These are phyloP conservation scores for Hordeum marinum DNA, from an alignment of 176 grass and related monocot species.

Conservation along the genomic window DNA sequence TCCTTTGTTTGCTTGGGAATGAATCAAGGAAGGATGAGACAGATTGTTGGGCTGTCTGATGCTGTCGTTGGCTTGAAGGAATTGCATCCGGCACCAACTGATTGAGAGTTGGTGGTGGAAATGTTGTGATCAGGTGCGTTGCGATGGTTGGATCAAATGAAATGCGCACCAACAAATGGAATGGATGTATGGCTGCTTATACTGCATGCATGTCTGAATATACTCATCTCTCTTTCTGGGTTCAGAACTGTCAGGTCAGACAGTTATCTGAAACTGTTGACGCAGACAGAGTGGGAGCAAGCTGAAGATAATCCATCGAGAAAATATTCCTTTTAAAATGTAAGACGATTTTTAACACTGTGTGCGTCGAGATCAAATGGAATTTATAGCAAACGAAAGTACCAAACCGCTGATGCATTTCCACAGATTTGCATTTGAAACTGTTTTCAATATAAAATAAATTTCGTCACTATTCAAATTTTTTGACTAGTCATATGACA, in stretches of 20 bases:
- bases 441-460: too few species aligned
- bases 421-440: too few species aligned
- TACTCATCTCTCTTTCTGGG: background rate
- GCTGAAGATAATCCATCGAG: background rate
- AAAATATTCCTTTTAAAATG: too few species aligned
- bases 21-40: background rate
- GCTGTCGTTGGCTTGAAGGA: slow-evolving; percentile 34
- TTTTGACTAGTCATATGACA: background rate
- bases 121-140: background rate
- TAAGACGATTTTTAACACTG: too few species aligned
- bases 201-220: background rate
- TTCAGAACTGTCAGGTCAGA: background rate
- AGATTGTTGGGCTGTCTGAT: background rate
- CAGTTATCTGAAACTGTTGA: slow-evolving; percentile 2
- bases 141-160: background rate
- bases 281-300: background rate
- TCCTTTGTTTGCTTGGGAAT: slow-evolving; percentile 12
- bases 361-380: background rate
- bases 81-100: slow-evolving; percentile 11
- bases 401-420: too few species aligned
- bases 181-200: background rate
- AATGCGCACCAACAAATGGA: background rate
- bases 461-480: background rate
- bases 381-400: too few species aligned
- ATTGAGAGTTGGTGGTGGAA: slow-evolving; percentile 2